Percentiles rank a stretch among this genome's conserved stretches.
Evolutionary conservation across 495 filamentous ascomycete genomes (phyloP).

Genomic region (Penicillium odoratum): DNA sequence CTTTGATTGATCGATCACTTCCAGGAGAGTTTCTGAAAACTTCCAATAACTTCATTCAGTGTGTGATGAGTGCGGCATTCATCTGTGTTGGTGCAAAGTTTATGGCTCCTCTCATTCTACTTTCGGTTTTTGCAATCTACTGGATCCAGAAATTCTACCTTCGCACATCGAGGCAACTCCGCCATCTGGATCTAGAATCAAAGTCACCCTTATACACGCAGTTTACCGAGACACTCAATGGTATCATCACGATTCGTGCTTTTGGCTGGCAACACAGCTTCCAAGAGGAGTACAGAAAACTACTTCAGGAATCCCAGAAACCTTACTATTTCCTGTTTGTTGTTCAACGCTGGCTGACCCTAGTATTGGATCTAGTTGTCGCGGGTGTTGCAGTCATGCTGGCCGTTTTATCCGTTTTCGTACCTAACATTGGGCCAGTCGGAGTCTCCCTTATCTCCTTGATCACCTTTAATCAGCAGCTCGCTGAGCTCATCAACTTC

Average conservation of each 20-base stretch:
- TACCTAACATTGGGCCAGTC: background rate
- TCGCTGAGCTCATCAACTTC: conserved; percentile 26
- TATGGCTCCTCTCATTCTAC: background rate
- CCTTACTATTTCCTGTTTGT: conserved; percentile 45
- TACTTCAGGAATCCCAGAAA: conserved; percentile 38
- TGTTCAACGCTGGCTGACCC: conserved; percentile 43
- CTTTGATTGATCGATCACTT: conserved; percentile 5
- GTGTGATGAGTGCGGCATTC: background rate
- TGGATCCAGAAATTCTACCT: conserved; percentile 44
- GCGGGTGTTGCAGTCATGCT: conserved; percentile 13
- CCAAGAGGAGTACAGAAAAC: conserved; percentile 17
- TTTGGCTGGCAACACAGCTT: conserved; percentile 41
- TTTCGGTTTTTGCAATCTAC: conserved; percentile 25
- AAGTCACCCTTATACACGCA: conserved; percentile 50
- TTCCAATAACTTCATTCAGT: background rate
- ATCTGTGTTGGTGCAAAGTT: background rate
- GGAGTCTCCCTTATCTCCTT: background rate
- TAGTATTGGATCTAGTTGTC: conserved; percentile 43
- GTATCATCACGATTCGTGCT: conserved; percentile 48
- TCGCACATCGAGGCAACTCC: conserved; percentile 58
- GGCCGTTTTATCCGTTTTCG: background rate
- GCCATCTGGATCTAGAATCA: conserved; percentile 54
- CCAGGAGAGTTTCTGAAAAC: background rate
- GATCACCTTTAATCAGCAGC: conserved; percentile 8
- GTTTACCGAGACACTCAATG: conserved; percentile 46